Evolutionary conservation across 179 eudicot genomes (phyloP), one percentile per base, ranked within the genome.

Genomic region (Patellifolia procumbens): DNA sequence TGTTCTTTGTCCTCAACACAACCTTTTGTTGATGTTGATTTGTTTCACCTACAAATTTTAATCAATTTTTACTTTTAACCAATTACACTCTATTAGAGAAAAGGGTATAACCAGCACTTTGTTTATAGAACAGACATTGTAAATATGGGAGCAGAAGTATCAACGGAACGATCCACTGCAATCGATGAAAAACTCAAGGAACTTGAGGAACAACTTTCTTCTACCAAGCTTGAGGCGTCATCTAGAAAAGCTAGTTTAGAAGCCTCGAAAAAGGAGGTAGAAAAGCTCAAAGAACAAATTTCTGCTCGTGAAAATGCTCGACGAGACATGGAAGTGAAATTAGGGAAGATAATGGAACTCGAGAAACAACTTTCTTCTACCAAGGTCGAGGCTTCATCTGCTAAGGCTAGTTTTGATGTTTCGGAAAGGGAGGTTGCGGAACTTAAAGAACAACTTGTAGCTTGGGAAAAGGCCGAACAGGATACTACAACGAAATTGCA

Each of bases 241-340:
- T 74, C 79, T 65, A 31, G 64, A 48, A 49, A 51, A 35, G 75
- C 75, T 17, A 28, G 59, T 62, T 19, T 74, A 5, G 79, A 80
- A 52, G 74, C 69, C 37, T 68, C 82, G 11, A 61, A 45, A 29
- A 68, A 49, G 11, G 79, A 75, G 60, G 49, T 42, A 4, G 67
- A 56, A 29, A 67, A 56, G 80, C 63, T 81, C 12, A 66, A 58
- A 66, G 48, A 56, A 35, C 69, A 72, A 72, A 62, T 81, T 39
- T 60, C 59, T 20, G 32, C 77, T 53, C 71, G 58, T 66, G 53
- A 64, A 34, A 66, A 76, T 22, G 70, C 20, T 2, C 58, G 62
- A 17, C 60, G 62, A 53, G 78, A 81, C 24, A 60, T 48, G 71
- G 72, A 77, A 32, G 12, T 48, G 59, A 58, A 77, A 15, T 20